These are phyloP conservation scores for Erigeron philadelphicus DNA, from an alignment of 140 eudicot species.

Conservation along the genomic window DNA sequence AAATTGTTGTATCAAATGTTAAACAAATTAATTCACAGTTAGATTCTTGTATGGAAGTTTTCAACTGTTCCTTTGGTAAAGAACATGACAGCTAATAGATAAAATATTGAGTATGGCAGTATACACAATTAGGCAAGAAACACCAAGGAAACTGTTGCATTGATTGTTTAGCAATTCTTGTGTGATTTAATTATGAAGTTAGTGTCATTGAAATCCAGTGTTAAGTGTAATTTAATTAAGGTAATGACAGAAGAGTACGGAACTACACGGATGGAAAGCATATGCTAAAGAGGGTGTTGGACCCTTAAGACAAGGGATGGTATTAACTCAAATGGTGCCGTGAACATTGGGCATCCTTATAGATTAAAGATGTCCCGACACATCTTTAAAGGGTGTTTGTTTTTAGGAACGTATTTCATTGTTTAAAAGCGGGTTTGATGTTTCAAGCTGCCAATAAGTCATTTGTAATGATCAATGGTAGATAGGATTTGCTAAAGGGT, in stretches of 20 bases:
- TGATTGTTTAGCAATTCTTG: slow-evolving; percentile 27
- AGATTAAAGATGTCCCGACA: slow-evolving; percentile 6
- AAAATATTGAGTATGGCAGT: slow-evolving; percentile 24
- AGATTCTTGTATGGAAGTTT: slow-evolving; percentile 33
- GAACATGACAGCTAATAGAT: slow-evolving; percentile 41
- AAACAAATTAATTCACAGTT: slow-evolving; percentile 16
- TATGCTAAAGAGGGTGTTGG: not conserved
- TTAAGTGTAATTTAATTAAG: slow-evolving; percentile 23
- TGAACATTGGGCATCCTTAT: slow-evolving; percentile 3
- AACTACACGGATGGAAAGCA: not conserved
- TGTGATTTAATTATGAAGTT: slow-evolving; percentile 19
- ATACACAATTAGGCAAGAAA: slow-evolving; percentile 29
- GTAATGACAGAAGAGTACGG: slow-evolving; percentile 12
- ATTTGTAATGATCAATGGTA: not conserved
- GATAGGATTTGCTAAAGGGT: not conserved
- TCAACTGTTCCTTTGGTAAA: slow-evolving; percentile 17
- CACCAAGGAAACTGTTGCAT: slow-evolving; percentile 32
- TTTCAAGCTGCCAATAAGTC: slow-evolving; percentile 4
- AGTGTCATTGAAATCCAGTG: slow-evolving; percentile 24
- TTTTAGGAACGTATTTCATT: not conserved
- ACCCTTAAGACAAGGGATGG: not conserved
- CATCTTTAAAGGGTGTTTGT: slow-evolving; percentile 14
- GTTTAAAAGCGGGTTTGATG: not conserved
- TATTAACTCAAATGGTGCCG: not conserved
- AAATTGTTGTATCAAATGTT: slow-evolving; percentile 18